Evolutionary conservation across 768 basidiomycete species (phyloP).

Genomic region (Hebeloma cylindrosporum): DNA sequence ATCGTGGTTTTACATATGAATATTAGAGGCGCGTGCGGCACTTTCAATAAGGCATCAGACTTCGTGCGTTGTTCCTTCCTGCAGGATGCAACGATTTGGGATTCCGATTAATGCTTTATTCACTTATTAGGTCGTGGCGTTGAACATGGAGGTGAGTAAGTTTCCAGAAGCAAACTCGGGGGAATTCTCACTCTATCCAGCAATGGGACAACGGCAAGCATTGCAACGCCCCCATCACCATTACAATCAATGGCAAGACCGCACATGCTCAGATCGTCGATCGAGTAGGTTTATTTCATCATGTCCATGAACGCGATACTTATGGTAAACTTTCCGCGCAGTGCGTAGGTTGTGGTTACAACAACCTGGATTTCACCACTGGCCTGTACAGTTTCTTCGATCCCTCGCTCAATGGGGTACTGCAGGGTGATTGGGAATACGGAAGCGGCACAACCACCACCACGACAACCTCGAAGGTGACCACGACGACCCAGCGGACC

Average conservation of each 20-base stretch:
- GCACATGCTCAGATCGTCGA: constrained; percentile 45
- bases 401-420: constrained; percentile 29
- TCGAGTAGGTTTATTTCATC: constrained; percentile 29
- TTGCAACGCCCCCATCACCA: constrained; percentile 47
- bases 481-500: constrained; percentile 18
- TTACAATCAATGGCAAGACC: constrained; percentile 37
- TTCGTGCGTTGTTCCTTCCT: constrained; percentile 31
- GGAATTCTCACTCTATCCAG: constrained; percentile 21
- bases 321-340: constrained; percentile 16
- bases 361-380: constrained; percentile 46
- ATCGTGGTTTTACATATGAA: too few relatives aligned
- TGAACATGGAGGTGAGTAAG: constrained; percentile 40
- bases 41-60: constrained; percentile 25
- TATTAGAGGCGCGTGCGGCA: constrained; percentile 45
- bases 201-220: constrained; percentile 40
- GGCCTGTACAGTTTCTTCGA: constrained; percentile 47
- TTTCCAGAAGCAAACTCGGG: too few relatives aligned
- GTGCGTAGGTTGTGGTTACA: constrained; percentile 40
- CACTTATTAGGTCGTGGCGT: constrained; percentile 41
- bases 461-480: constrained; percentile 19
- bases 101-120: neutral
- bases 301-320: neutral
- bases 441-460: constrained; percentile 23
- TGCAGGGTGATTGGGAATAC: constrained; percentile 43
- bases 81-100: neutral